These are phyloP conservation scores for Suillus subalutaceus DNA, from an alignment of 768 basidiomycete genomes.

Conservation along the genomic window DNA sequence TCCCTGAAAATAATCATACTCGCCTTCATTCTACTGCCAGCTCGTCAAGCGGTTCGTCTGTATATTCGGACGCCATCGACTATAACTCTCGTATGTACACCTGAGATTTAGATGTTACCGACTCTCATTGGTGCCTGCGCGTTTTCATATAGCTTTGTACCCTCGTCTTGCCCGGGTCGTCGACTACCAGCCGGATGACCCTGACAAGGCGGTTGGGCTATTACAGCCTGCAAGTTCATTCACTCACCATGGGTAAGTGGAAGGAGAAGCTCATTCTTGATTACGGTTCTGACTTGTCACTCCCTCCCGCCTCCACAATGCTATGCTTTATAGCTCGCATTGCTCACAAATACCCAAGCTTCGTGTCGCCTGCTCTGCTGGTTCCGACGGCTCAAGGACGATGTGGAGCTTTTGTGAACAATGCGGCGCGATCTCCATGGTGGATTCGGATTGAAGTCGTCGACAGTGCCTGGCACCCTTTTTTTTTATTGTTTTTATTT, in stretches of 20 bases:
- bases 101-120: neutral
- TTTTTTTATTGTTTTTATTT: conserved; percentile 35
- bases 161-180: conserved; percentile 65
- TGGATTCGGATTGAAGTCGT: conserved; percentile 62
- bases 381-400: conserved; percentile 64
- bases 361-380: conserved; percentile 74
- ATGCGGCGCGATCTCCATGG: conserved; percentile 89
- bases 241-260: conserved; percentile 74
- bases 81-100: conserved; percentile 50
- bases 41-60: conserved; percentile 51
- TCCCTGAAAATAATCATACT: conserved; percentile 54
- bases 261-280: conserved; percentile 11
- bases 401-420: conserved; percentile 92
- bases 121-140: neutral
- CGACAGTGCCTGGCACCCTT: conserved; percentile 4
- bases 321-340: conserved; percentile 45
- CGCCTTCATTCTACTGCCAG: conserved; percentile 71
- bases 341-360: conserved; percentile 86
- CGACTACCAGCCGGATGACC: conserved; percentile 50
- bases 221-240: conserved; percentile 66
- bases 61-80: conserved; percentile 49
- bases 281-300: conserved; percentile 17
- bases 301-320: conserved; percentile 1
- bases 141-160: conserved; percentile 44
- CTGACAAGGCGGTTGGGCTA: conserved; percentile 56